Evolutionary conservation across 2,329 filamentous ascomycete genomes (phyloP).

Genomic region (Cladosporium colombiae): DNA sequence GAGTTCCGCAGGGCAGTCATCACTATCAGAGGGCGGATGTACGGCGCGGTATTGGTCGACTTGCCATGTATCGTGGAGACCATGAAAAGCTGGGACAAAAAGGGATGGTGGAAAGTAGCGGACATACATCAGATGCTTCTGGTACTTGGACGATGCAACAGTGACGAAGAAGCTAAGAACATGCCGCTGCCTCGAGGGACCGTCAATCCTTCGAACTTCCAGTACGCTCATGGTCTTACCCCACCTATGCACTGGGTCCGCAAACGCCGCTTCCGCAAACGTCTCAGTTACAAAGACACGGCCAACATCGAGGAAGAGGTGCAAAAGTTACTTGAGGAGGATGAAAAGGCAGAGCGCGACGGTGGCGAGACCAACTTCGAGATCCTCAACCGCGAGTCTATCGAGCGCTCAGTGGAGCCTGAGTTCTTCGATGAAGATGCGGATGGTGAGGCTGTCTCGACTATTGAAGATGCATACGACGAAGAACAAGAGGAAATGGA

Average conservation of each 20-base stretch:
- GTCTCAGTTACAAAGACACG: slow-evolving; percentile 78
- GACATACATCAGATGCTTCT: slow-evolving; percentile 89
- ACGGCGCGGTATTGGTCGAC: slow-evolving; percentile 78
- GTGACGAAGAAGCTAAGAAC: slow-evolving; percentile 51
- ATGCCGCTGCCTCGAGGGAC: slow-evolving; percentile 65
- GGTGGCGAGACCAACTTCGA: slow-evolving; percentile 49
- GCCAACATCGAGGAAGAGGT: slow-evolving; percentile 82
- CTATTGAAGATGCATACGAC: slow-evolving; percentile 39
- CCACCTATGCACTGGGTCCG: slow-evolving; percentile 85
- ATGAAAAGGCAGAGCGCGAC: slow-evolving; percentile 55
- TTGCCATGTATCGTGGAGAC: slow-evolving; percentile 84
- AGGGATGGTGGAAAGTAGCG: slow-evolving; percentile 82
- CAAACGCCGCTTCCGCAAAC: slow-evolving; percentile 79
- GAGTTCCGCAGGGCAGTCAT: slow-evolving; percentile 74
- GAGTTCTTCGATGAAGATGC: slow-evolving; percentile 37
- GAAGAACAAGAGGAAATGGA: slow-evolving; percentile 45
- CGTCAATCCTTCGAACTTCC: slow-evolving; percentile 66
- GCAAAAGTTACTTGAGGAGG: slow-evolving; percentile 69
- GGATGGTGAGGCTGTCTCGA: slow-evolving; percentile 34
- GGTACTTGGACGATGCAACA: slow-evolving; percentile 68
- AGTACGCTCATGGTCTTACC: slow-evolving; percentile 82
- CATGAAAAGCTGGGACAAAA: slow-evolving; percentile 92
- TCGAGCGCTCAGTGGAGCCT: slow-evolving; percentile 40
- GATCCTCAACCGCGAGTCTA: slow-evolving; percentile 48
- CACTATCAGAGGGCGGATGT: slow-evolving; percentile 67